Conservation (phyloP, 257 asterid species). For the Nemophila menziesii region DNA sequence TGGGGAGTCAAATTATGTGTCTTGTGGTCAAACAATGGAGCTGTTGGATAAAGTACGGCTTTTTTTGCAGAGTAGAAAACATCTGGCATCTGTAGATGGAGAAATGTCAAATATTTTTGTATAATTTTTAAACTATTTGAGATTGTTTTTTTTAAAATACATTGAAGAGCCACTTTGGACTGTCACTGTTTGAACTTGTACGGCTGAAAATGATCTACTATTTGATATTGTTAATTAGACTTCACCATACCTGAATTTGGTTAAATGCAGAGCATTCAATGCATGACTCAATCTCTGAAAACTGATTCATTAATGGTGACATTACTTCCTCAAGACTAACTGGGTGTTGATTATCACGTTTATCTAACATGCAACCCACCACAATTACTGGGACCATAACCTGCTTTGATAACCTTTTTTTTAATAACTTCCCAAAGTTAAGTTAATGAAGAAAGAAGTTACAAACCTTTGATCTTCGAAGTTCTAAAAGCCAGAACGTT, state of each 20-base stretch:
- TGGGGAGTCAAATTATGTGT: slow-evolving; percentile 81
- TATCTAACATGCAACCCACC: slow-evolving; percentile 96
- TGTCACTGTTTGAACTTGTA: too few species aligned
- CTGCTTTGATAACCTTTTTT: slow-evolving; percentile 30
- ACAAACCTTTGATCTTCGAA: slow-evolving; percentile 73
- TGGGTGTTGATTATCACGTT: slow-evolving; percentile 63
- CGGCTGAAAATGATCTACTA: too few species aligned
- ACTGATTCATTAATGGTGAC: slow-evolving; percentile 98
- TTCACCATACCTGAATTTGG: slow-evolving; percentile 68
- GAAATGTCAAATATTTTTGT: too few species aligned
- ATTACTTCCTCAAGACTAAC: slow-evolving; percentile 84
- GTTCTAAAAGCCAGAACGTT: slow-evolving; percentile 97
- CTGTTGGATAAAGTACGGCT: slow-evolving; percentile 96
- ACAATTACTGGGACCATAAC: slow-evolving; percentile 91
- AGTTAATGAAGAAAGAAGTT: background rate
- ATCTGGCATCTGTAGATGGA: slow-evolving; percentile 58
- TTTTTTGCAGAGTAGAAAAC: slow-evolving; percentile 91
- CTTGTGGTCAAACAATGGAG: slow-evolving; percentile 94
- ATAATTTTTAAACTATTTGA: too few species aligned
- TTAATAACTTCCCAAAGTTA: background rate
- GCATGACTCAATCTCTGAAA: slow-evolving; percentile 96
- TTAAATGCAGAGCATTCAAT: slow-evolving; percentile 86
- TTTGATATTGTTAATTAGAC: slow-evolving; percentile 4
- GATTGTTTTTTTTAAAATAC: too few species aligned
- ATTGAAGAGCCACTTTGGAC: too few species aligned